Conservation (phyloP, 1,139 yeast genomes). For the Kodamaea fungicola region DNA sequence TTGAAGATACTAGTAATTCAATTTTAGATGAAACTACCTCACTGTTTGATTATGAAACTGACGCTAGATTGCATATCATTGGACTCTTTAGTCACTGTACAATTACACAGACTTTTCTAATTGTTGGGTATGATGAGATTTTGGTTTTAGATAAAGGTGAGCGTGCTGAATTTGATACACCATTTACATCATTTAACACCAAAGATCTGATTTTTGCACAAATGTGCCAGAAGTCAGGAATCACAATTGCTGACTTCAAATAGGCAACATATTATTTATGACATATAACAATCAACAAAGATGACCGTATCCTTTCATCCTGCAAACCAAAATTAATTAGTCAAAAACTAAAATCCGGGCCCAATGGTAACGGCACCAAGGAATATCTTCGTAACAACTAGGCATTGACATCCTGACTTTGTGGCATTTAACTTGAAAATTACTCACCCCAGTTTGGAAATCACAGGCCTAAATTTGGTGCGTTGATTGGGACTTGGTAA, state of each 20-base stretch:
- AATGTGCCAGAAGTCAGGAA: slow-evolving; percentile 32
- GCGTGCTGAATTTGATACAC: slow-evolving; percentile 23
- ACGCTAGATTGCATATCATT: slow-evolving; percentile 43
- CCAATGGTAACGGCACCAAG: too few relatives aligned
- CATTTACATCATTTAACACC: slow-evolving; percentile 20
- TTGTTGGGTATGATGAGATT: slow-evolving; percentile 34
- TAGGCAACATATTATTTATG: neutral
- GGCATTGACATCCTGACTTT: too few relatives aligned
- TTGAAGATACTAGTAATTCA: slow-evolving; percentile 45
- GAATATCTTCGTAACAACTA: too few relatives aligned
- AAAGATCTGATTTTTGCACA: slow-evolving; percentile 27
- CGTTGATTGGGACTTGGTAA: too few relatives aligned
- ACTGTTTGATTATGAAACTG: slow-evolving; percentile 54
- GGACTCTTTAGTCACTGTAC: slow-evolving; percentile 35
- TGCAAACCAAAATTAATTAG: too few relatives aligned
- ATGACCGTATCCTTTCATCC: too few relatives aligned
- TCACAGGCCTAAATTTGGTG: too few relatives aligned
- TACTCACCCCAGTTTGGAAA: too few relatives aligned
- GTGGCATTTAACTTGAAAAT: too few relatives aligned
- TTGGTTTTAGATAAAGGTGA: slow-evolving; percentile 34
- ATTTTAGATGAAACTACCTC: slow-evolving; percentile 56
- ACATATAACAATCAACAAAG: too few relatives aligned
- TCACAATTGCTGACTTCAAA: slow-evolving; percentile 10
- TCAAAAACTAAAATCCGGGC: too few relatives aligned
- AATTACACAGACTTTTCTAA: slow-evolving; percentile 38